Evolutionary conservation across 495 filamentous ascomycete species (phyloP).

Genomic region (Hyaloscypha finlandica): DNA sequence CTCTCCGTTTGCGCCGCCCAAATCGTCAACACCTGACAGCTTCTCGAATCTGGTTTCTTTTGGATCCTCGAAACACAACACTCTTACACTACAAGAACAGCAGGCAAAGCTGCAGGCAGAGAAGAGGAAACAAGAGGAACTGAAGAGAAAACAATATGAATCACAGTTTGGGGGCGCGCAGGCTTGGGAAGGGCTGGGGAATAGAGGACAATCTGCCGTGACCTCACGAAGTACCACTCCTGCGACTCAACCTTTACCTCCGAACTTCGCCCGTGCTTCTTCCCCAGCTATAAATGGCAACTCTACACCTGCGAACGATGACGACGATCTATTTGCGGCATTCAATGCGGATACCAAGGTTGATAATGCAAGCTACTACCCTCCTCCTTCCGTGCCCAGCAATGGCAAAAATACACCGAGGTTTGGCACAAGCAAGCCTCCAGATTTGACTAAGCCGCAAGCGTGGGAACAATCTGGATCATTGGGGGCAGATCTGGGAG

Average conservation of each 20-base stretch:
- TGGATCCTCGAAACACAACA: slow-evolving; percentile 58
- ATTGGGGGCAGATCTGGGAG: slow-evolving; percentile 36
- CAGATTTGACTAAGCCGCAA: slow-evolving; percentile 41
- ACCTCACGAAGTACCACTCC: slow-evolving; percentile 28
- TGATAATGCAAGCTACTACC: slow-evolving; percentile 60
- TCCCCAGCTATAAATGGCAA: slow-evolving; percentile 30
- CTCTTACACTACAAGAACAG: slow-evolving; percentile 77
- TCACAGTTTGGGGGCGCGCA: slow-evolving; percentile 70
- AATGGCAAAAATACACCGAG: slow-evolving; percentile 50
- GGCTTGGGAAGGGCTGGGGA: slow-evolving; percentile 71
- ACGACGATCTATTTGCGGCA: slow-evolving; percentile 61
- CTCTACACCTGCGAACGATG: slow-evolving; percentile 26
- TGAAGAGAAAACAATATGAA: slow-evolving; percentile 67
- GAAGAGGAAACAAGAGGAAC: slow-evolving; percentile 72
- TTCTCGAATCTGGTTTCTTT: slow-evolving; percentile 88
- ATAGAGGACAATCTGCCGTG: slow-evolving; percentile 27
- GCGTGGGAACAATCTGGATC: slow-evolving; percentile 38
- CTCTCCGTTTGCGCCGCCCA: slow-evolving; percentile 50
- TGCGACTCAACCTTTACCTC: slow-evolving; percentile 23
- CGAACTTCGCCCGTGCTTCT: slow-evolving; percentile 29
- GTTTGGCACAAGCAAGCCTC: slow-evolving; percentile 10
- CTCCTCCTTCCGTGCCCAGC: slow-evolving; percentile 50
- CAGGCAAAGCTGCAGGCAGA: slow-evolving; percentile 81
- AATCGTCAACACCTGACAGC: slow-evolving; percentile 72
- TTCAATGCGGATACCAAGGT: slow-evolving; percentile 61